Conservation (phyloP, 2,329 filamentous ascomycete genomes). For the Hymenoscyphus repandus region DNA sequence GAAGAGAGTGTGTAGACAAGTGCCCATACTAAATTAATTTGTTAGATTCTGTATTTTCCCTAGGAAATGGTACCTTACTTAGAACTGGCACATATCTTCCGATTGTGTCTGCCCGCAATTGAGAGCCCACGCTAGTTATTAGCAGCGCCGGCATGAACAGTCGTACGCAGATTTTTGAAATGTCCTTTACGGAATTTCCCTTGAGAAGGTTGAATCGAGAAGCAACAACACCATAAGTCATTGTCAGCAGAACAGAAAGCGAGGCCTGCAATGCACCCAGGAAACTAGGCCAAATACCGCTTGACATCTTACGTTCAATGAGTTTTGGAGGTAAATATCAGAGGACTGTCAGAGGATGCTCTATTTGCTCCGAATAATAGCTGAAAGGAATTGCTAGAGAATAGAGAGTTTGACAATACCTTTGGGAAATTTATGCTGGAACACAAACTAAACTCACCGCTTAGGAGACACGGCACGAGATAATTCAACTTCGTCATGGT, state of each 20-base stretch:
- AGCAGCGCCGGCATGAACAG: constrained; percentile 49
- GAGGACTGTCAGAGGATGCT: too few species aligned
- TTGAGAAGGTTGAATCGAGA: constrained; percentile 46
- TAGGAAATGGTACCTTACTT: constrained; percentile 34
- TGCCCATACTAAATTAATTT: too few species aligned
- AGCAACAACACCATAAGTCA: constrained; percentile 45
- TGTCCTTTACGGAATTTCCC: constrained; percentile 42
- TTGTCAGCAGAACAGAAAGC: constrained; percentile 48
- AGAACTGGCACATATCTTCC: constrained; percentile 44
- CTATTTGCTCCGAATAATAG: too few species aligned
- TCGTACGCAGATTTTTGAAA: constrained; percentile 46
- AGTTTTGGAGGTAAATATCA: neutral
- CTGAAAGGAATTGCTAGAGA: too few species aligned
- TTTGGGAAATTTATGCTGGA: too few species aligned
- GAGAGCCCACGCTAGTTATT: constrained; percentile 46
- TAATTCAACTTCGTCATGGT: too few species aligned
- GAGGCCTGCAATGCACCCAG: constrained; percentile 50
- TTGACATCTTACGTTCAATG: constrained; percentile 18
- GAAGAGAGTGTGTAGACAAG: constrained; percentile 44
- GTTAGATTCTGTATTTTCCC: too few species aligned
- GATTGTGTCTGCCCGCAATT: constrained; percentile 42
- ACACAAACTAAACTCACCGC: too few species aligned
- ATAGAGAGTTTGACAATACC: too few species aligned
- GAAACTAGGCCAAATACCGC: constrained; percentile 31
- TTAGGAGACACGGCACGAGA: too few species aligned